Conservation (phyloP, 768 basidiomycete genomes). For the Piloderma croceum region DNA sequence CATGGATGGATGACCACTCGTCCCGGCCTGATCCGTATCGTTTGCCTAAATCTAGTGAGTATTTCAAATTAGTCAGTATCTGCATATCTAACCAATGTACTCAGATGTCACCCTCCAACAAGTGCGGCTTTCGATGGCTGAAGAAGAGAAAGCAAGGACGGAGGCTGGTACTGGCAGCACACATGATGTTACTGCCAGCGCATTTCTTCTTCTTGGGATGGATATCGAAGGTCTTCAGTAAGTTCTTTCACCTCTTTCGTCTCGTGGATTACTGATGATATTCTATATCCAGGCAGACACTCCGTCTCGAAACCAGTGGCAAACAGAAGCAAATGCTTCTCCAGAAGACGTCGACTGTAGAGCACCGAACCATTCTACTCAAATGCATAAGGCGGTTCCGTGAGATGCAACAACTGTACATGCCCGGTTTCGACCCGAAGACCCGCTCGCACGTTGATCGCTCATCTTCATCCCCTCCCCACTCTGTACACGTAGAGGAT, state of each 20-base stretch:
- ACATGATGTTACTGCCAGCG: conserved; percentile 8
- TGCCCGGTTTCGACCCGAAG: not conserved
- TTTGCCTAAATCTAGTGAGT: not conserved
- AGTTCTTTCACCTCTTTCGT: not conserved
- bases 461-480: not conserved
- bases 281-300: not conserved
- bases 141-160: conserved; percentile 14
- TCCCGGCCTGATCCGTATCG: not conserved
- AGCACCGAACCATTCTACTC: not conserved
- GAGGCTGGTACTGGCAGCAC: not conserved
- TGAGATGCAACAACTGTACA: not conserved
- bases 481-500: not conserved
- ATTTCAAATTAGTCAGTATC: not conserved
- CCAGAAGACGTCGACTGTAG: not conserved
- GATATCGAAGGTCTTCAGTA: conserved; percentile 18
- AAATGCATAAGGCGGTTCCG: not conserved
- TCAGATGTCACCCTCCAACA: conserved; percentile 7
- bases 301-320: not conserved
- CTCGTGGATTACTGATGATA: not conserved
- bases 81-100: not conserved
- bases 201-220: conserved; percentile 12
- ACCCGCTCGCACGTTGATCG: not conserved
- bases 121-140: conserved; percentile 17
- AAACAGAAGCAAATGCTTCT: not conserved
- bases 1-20: conserved; percentile 9